A percentile compares a stretch with the other conserved stretches of the same genome.
phyloP scores from a whole-genome alignment of 1,284 basidiomycete genomes.

The Malassezia vespertilionis region DNA sequence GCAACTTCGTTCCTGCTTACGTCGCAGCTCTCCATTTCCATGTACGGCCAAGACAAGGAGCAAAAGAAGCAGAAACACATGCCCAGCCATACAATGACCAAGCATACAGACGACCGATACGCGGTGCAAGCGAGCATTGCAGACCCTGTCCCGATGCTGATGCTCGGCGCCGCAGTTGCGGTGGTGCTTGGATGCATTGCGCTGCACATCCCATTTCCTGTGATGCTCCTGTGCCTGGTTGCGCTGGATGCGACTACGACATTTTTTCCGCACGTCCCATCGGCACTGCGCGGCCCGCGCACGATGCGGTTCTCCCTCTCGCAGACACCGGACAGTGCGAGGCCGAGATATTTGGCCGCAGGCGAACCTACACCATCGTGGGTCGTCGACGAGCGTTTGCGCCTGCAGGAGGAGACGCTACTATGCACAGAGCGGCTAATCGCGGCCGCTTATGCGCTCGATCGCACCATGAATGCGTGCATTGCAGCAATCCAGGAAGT shows the following conservation, averaged over 20 bases:
- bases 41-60: slow-evolving; percentile 24
- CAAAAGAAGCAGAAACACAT: neutral
- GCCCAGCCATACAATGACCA: no score
- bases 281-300: neutral
- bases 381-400: slow-evolving; percentile 16
- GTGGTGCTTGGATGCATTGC: neutral
- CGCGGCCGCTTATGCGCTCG: slow-evolving; percentile 26
- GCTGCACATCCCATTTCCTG: neutral
- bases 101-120: no score
- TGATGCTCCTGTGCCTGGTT: neutral
- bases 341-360: slow-evolving; percentile 3
- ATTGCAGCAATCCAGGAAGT: slow-evolving; percentile 44
- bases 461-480: slow-evolving; percentile 30
- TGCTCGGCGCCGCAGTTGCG: neutral
- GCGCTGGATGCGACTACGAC: neutral
- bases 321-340: neutral
- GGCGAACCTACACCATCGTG: slow-evolving; percentile 4
- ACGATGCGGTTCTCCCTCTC: neutral
- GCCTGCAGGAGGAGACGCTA: slow-evolving; percentile 16
- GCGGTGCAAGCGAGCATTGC: neutral
- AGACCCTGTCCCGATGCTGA: neutral
- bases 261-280: no score
- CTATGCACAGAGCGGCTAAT: slow-evolving; percentile 20
- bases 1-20: slow-evolving; percentile 43
- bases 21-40: slow-evolving; percentile 37